Evolutionary conservation across 2,329 filamentous ascomycete genomes (phyloP).

Genomic region (Aspergillus neotritici): DNA sequence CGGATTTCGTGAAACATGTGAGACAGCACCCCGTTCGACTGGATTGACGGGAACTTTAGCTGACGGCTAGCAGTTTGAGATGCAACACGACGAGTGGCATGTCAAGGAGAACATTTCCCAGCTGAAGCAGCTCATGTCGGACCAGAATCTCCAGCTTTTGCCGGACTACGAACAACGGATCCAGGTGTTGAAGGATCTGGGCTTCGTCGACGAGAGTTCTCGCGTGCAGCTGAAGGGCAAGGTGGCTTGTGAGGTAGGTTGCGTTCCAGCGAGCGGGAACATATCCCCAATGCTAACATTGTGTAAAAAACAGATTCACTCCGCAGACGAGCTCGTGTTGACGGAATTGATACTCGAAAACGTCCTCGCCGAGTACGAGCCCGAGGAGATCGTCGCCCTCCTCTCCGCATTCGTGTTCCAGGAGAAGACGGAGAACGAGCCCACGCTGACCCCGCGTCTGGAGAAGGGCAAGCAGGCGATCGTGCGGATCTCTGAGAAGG

Average conservation of each 20-base stretch:
- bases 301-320: slow-evolving; percentile 61
- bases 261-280: background rate
- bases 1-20: slow-evolving; percentile 80
- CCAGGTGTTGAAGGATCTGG: slow-evolving; percentile 81
- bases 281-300: slow-evolving; percentile 5
- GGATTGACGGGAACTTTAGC: slow-evolving; percentile 4
- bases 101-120: slow-evolving; percentile 90
- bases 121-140: slow-evolving; percentile 81
- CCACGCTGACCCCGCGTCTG: slow-evolving; percentile 73
- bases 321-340: slow-evolving; percentile 89
- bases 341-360: slow-evolving; percentile 97
- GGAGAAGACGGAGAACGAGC: slow-evolving; percentile 81
- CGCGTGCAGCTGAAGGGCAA: slow-evolving; percentile 96
- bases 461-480: slow-evolving; percentile 81
- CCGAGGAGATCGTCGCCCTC: slow-evolving; percentile 91
- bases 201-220: slow-evolving; percentile 80
- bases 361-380: slow-evolving; percentile 88
- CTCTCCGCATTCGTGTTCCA: slow-evolving; percentile 96
- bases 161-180: slow-evolving; percentile 97
- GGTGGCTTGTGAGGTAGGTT: slow-evolving; percentile 75
- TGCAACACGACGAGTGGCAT: slow-evolving; percentile 95
- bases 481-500: slow-evolving; percentile 82
- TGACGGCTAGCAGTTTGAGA: slow-evolving; percentile 62
- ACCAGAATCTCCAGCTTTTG: slow-evolving; percentile 90
- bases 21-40: slow-evolving; percentile 35